These are phyloP conservation scores for Venturiaceae sp. DNA, from an alignment of 2,329 filamentous ascomycete genomes.

Conservation along the genomic window DNA sequence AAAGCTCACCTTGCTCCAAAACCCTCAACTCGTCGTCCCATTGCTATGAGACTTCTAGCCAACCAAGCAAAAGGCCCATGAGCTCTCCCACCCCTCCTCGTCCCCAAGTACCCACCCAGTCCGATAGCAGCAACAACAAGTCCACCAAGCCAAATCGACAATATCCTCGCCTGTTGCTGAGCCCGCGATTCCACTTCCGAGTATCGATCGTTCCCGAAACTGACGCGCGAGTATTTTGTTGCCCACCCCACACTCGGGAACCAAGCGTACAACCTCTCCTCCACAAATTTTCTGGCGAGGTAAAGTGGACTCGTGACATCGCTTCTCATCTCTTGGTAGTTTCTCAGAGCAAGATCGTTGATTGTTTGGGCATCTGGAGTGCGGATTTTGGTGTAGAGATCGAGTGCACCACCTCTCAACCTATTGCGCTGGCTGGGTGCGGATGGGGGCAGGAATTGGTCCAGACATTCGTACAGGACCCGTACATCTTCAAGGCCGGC, in stretches of 20 bases:
- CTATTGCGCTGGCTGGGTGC: not conserved
- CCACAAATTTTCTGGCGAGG: constrained; percentile 70
- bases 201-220: constrained; percentile 89
- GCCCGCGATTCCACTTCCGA: constrained; percentile 67
- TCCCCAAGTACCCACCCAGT: too few species aligned
- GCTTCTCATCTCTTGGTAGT: constrained; percentile 89
- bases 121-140: too few species aligned
- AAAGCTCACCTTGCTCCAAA: too few species aligned
- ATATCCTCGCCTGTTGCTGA: constrained; percentile 51
- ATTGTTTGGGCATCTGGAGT: constrained; percentile 77
- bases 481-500: constrained; percentile 90
- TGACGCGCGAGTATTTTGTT: constrained; percentile 86
- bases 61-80: too few species aligned
- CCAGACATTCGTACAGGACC: constrained; percentile 73
- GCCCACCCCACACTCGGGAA: constrained; percentile 74
- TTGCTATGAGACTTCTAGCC: too few species aligned
- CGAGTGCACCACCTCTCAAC: constrained; percentile 39
- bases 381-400: constrained; percentile 65
- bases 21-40: too few species aligned
- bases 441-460: constrained; percentile 36
- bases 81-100: too few species aligned
- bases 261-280: constrained; percentile 71
- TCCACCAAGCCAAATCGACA: constrained; percentile 19
- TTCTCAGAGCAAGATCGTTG: constrained; percentile 81
- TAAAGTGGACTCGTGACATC: constrained; percentile 74